Evolutionary conservation across 495 filamentous ascomycete species (phyloP).

Genomic region (Podospora tetraspora): DNA sequence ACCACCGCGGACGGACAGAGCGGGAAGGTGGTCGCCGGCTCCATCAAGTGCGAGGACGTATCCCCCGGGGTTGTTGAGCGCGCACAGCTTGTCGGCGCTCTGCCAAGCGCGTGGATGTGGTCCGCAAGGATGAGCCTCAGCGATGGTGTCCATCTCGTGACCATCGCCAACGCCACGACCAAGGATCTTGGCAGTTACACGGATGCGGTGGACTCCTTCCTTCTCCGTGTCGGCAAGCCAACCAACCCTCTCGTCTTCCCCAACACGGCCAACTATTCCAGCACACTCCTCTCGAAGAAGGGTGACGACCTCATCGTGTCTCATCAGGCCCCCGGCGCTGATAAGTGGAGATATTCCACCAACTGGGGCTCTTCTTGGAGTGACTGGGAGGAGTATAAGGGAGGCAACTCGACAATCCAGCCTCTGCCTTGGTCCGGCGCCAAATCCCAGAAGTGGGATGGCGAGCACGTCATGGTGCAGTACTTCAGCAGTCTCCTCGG

Average conservation of each 20-base stretch:
- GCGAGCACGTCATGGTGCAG: slow-evolving; percentile 59
- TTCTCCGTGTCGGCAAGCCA: slow-evolving; percentile 43
- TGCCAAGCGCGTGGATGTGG: slow-evolving; percentile 51
- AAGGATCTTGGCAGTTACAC: slow-evolving; percentile 35
- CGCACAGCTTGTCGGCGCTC: slow-evolving; percentile 33
- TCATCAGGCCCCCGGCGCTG: slow-evolving; percentile 59
- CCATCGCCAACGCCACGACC: slow-evolving; percentile 53
- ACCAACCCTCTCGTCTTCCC: slow-evolving; percentile 57
- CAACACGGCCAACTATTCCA: slow-evolving; percentile 53
- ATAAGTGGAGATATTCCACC: slow-evolving; percentile 56
- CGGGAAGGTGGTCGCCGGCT: slow-evolving; percentile 16
- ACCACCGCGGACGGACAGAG: slow-evolving; percentile 37
- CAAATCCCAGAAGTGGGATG: slow-evolving; percentile 55
- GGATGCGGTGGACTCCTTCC: slow-evolving; percentile 44
- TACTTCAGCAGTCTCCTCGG: slow-evolving; percentile 60
- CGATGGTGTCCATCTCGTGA: slow-evolving; percentile 60
- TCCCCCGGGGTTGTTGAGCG: slow-evolving; percentile 34
- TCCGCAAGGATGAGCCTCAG: slow-evolving; percentile 39
- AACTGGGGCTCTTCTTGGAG: slow-evolving; percentile 60
- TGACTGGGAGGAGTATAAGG: slow-evolving; percentile 53
- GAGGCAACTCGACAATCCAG: slow-evolving; percentile 48
- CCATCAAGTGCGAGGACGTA: slow-evolving; percentile 14
- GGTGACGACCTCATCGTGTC: slow-evolving; percentile 41
- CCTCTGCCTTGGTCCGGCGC: slow-evolving; percentile 56
- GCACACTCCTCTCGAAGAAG: slow-evolving; percentile 38